phyloP scores from a whole-genome alignment of 768 basidiomycete genomes.

The Termitomyces titanicus region DNA sequence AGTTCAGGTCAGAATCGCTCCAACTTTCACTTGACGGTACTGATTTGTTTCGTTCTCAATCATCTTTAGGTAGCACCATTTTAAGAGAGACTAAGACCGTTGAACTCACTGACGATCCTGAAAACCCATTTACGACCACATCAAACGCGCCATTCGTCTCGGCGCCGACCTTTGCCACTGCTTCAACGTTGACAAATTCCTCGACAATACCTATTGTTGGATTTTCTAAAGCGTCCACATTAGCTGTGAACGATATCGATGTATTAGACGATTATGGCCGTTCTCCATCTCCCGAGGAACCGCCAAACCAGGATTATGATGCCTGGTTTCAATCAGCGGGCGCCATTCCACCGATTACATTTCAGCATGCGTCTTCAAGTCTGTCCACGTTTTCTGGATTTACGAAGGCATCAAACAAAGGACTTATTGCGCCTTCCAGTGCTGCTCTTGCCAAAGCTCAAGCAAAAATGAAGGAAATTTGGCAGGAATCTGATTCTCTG shows the following conservation, averaged over 20 bases:
- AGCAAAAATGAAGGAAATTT: slow-evolving; percentile 43
- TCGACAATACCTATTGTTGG: neutral
- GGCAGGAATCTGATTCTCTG: slow-evolving; percentile 36
- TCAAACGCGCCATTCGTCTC: slow-evolving; percentile 7
- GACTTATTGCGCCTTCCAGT: slow-evolving; percentile 47
- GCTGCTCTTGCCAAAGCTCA: slow-evolving; percentile 52
- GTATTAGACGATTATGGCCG: slow-evolving; percentile 18
- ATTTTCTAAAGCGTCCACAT: slow-evolving; percentile 28
- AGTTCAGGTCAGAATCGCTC: slow-evolving; percentile 3
- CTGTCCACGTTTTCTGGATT: slow-evolving; percentile 20
- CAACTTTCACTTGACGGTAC: no score
- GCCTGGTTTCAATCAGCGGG: slow-evolving; percentile 46
- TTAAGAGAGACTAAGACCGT: neutral
- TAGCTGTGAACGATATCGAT: slow-evolving; percentile 7
- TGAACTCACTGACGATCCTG: slow-evolving; percentile 32
- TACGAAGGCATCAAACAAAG: slow-evolving; percentile 30
- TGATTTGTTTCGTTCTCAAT: neutral
- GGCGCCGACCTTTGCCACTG: slow-evolving; percentile 8
- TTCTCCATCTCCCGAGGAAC: slow-evolving; percentile 38
- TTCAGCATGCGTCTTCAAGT: slow-evolving; percentile 31
- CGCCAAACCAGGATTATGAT: slow-evolving; percentile 37
- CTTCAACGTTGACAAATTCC: slow-evolving; percentile 10
- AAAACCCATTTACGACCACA: slow-evolving; percentile 36
- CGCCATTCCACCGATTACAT: slow-evolving; percentile 26
- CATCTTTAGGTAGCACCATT: neutral